Base-by-base conservation (phyloP, 148 eudicot genomes). In the Nyssa sinensis region DNA sequence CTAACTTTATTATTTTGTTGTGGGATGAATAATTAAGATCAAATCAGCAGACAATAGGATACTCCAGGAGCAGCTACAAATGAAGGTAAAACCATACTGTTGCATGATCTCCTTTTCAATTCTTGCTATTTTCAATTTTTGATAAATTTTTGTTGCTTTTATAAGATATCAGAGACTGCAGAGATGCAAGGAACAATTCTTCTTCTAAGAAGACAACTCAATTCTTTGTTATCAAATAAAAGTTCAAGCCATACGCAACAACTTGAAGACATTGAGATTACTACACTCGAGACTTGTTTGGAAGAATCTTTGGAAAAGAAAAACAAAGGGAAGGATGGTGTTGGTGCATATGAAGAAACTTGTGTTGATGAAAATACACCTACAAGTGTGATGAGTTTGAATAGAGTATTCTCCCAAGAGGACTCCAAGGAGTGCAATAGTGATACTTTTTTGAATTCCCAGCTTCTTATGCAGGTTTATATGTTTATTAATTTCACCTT, bases 31-130 rank as follows among this genome's bases (percentile, higher is more conserved):
- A 27, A 34, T 59, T 64, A 70, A 90, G 95, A 81, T 90, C 64
- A 86, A 81, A 75, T 68, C 90, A 71, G 90, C 87, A 49, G 92
- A 90, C 67, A 84, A 83, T 74, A 84, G 85, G 76, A 84, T 88
- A 64, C 90, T 90, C 72, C 86, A 88, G 75, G 94, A 90, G 72
- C 88, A 90, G 34, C 84, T 90, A 67, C 84, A 84, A 58, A 57
- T 37, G 49, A 90, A 90, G 94, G 94, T 90, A 77, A 33, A 53
- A 66, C 4, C 2, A 11, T 57, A 25, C 17, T 44, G 29, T 35
- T 76, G 5, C 55, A 14, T 66, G 63, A 33, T 14, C 6, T 37
- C 30, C 10, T 53, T 33, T 66, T 62, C 13, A 28, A 16, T 41
- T 3, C 11, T 30, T 66, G 55, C 33, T 11, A 21, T 14, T 12